Evolutionary conservation across 306 rosid species (phyloP).

Genomic region (Prinsepia uniflora): DNA sequence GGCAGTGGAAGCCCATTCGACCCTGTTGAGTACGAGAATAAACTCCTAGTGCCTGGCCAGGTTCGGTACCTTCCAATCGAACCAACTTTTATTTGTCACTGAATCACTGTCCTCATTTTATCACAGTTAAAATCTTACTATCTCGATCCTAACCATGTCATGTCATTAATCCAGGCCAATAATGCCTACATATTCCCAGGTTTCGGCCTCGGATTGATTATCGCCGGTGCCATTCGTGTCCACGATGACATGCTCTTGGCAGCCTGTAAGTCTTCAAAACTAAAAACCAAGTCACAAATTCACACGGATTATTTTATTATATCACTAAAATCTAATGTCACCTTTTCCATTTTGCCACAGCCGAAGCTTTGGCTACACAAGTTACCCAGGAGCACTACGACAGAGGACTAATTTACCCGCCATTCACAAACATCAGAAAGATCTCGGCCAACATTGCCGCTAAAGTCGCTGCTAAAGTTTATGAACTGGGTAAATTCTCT

Average conservation of each 20-base stretch:
- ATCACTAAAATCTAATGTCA: background rate
- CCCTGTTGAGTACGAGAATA: slow-evolving; percentile 61
- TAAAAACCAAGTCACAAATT: background rate
- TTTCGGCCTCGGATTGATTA: slow-evolving; percentile 89
- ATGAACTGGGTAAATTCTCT: slow-evolving; percentile 71
- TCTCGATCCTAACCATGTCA: slow-evolving; percentile 18
- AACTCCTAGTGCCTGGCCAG: slow-evolving; percentile 89
- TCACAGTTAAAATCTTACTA: slow-evolving; percentile 26
- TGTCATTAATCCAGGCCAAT: slow-evolving; percentile 62
- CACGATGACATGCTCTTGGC: slow-evolving; percentile 93
- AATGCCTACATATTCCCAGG: slow-evolving; percentile 99
- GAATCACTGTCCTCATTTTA: slow-evolving; percentile 17
- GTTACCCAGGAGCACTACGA: slow-evolving; percentile 67
- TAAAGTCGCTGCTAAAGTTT: slow-evolving; percentile 75
- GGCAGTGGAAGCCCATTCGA: slow-evolving; percentile 98
- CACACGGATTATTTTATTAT: background rate
- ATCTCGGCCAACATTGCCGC: slow-evolving; percentile 97
- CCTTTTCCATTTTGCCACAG: slow-evolving; percentile 38
- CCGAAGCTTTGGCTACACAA: slow-evolving; percentile 88
- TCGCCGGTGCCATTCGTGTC: slow-evolving; percentile 91
- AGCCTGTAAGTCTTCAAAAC: slow-evolving; percentile 62
- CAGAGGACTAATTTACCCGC: slow-evolving; percentile 95
- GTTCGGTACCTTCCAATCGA: slow-evolving; percentile 34
- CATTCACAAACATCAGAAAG: slow-evolving; percentile 86
- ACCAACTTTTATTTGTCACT: background rate